Evolutionary conservation across 768 basidiomycete species (phyloP), one percentile per base, ranked within the genome.

Genomic region (Termitomyces sp.): DNA sequence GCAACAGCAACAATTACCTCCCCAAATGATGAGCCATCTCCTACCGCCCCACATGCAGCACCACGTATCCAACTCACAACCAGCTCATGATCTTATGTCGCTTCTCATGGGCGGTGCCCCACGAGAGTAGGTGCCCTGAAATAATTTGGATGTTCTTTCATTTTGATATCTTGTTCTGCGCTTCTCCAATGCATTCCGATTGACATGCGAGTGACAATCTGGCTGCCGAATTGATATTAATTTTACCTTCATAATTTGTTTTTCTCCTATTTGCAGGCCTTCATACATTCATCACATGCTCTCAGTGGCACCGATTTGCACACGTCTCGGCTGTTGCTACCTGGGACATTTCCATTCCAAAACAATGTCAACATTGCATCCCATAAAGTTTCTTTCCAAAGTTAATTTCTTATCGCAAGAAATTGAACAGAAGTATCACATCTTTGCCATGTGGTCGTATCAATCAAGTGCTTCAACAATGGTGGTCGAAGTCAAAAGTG

Each of bases 21-120:
- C 84, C 13, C 84, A 84, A 57, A 70, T 82, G 71, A 68, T 78
- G 59, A 65, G 69, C 13, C 80, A 77, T 61, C 68, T 77, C 55
- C 63, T 83, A 59, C 78, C 79, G 13, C 80, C 81, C 53, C 85
- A 88, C 60, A 74, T 86, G 53, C 87, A 84, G 63, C 85, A 84
- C 14, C 55, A 56, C 29, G 77, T 77, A 29, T 70, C 75, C 22
- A 80, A 74, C 66, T 58, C 74, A 59, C 84, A 83, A 64, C 80
- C 83, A 34, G 73, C 83, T 44, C 86, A 88, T 60, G 90, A 93
- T 67, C 73, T 93, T 63, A 92, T 93, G 86, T 84, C 90, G 46
- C 78, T 93, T 58, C 80, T 93, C 60, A 86, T 93, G 88, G 87
- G 85, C 53, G 87, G 86, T 55, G 64, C 73, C 55, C 85, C 82